A percentile compares a stretch with the other conserved stretches of the same genome.
Conservation (phyloP, 176 grass and related monocot genomes). For the Calamus simplicifolius region DNA sequence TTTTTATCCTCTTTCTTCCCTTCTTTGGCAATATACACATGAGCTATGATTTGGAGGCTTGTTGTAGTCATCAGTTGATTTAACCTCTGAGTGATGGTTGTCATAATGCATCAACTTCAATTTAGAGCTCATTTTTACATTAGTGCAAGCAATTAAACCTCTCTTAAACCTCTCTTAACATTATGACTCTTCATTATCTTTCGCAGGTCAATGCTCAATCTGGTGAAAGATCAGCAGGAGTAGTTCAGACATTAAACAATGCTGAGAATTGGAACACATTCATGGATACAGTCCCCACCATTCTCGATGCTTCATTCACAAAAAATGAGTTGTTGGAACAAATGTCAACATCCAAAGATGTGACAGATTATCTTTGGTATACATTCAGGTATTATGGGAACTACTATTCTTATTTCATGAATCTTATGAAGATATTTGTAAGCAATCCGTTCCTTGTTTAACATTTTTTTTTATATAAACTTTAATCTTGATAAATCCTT, state of each 20-base stretch:
- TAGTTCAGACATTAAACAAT: constrained; percentile 34
- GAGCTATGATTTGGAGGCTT: too few relatives aligned
- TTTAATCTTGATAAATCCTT: too few relatives aligned
- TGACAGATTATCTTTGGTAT: constrained; percentile 98
- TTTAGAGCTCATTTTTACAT: too few relatives aligned
- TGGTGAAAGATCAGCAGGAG: constrained; percentile 39
- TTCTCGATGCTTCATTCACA: constrained; percentile 15
- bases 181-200: constrained; percentile 2
- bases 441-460: too few relatives aligned
- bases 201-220: constrained; percentile 55
- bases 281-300: constrained; percentile 38
- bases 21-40: not conserved
- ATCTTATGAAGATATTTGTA: not conserved
- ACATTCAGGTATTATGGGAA: constrained; percentile 36
- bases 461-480: too few relatives aligned
- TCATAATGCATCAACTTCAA: too few relatives aligned
- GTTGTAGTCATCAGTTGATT: too few relatives aligned
- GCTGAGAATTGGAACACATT: constrained; percentile 49
- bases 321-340: constrained; percentile 63
- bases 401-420: not conserved
- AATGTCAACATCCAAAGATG: constrained; percentile 66
- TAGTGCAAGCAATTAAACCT: too few relatives aligned
- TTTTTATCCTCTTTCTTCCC: too few relatives aligned
- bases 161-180: not conserved
- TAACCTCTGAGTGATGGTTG: too few relatives aligned